Percentiles rank a stretch among this genome's conserved stretches.
These are phyloP conservation scores for Aquilaria sinensis DNA, from an alignment of 345 rosid genomes.

Conservation along the genomic window DNA sequence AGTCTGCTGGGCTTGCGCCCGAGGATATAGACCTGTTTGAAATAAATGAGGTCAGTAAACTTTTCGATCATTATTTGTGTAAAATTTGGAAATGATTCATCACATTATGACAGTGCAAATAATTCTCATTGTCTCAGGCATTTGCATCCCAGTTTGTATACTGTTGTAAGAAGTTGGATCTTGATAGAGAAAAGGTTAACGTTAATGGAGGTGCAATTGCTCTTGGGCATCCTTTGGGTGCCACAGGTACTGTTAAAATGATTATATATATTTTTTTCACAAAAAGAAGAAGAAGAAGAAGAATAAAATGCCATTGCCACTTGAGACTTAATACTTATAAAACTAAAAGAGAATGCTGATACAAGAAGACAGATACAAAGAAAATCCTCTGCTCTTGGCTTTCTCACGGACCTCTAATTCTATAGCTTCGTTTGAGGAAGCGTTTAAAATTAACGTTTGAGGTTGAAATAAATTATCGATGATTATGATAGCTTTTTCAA, in stretches of 20 bases:
- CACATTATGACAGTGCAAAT: not conserved
- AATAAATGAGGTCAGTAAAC: conserved; percentile 73
- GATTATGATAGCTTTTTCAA: too few species aligned
- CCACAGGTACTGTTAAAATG: conserved; percentile 58
- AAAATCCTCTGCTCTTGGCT: not conserved
- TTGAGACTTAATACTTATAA: not conserved
- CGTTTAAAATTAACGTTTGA: not conserved
- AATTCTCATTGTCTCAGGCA: conserved; percentile 44
- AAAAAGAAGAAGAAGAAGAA: too few species aligned
- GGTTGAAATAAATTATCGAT: too few species aligned
- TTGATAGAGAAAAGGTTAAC: conserved; percentile 67
- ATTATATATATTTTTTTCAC: not conserved
- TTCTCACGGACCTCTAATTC: too few species aligned
- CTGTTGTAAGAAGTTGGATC: conserved; percentile 69
- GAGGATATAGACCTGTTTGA: conserved; percentile 73
- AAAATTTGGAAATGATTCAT: too few species aligned
- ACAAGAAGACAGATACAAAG: not conserved
- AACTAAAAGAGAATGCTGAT: not conserved
- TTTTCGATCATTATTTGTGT: not conserved
- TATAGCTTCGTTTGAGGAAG: not conserved
- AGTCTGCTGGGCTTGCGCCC: conserved; percentile 67
- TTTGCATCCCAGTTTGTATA: conserved; percentile 95
- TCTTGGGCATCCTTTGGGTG: conserved; percentile 93
- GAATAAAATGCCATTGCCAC: not conserved
- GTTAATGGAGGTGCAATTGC: conserved; percentile 98